Evolutionary conservation across 2,329 filamentous ascomycete species (phyloP), one percentile per base, ranked within the genome.

Genomic region (Xenoacremonium recifei): DNA sequence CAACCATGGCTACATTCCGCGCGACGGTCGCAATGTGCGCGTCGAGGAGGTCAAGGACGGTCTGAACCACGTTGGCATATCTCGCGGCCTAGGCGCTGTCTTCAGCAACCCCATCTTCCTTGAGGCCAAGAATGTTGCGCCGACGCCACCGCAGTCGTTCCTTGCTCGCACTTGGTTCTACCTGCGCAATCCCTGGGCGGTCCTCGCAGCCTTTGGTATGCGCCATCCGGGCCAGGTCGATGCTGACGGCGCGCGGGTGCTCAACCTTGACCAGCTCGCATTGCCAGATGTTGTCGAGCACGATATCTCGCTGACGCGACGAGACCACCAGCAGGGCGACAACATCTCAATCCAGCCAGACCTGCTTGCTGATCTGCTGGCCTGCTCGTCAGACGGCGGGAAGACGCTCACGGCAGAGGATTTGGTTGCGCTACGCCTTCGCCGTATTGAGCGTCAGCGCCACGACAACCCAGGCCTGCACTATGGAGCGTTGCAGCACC

Each of bases 1-100:
- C 27, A 57, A 57, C 37, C 54, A 57, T 35, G 54, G 54, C 16
- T 57, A 57, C 39, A 44, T 57, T 5, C 50, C 50, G 11, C 44
- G 54, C 6, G 43, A 57, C 29, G 54, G 54, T 3, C 44, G 50
- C 32, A 53, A 49, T 21, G 48, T 49, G 6, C 45, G 40, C 3
- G 29, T 47, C 3, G 44, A 48, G 12, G 47, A 57, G 23, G 29
- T 57, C 16, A 44, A 46, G 12, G 45, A 42, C 2, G 54, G 39
- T 5, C 37, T 56, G 45, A 36, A 47, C 11, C 21, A 43, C n/a
- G 21, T 50, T 18, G 53, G 53, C 10, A 36, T 56, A 17, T 51
- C 49, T n/a, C 44, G 48, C n/a, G 40, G 35, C 19, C 49, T 57
- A n/a, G 45, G 37, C n/a, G 42, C 49, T 7, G 39, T 42, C 37